These are phyloP conservation scores for Pestalotiopsis sp. DNA, from an alignment of 2,329 filamentous ascomycete genomes.

Conservation along the genomic window DNA sequence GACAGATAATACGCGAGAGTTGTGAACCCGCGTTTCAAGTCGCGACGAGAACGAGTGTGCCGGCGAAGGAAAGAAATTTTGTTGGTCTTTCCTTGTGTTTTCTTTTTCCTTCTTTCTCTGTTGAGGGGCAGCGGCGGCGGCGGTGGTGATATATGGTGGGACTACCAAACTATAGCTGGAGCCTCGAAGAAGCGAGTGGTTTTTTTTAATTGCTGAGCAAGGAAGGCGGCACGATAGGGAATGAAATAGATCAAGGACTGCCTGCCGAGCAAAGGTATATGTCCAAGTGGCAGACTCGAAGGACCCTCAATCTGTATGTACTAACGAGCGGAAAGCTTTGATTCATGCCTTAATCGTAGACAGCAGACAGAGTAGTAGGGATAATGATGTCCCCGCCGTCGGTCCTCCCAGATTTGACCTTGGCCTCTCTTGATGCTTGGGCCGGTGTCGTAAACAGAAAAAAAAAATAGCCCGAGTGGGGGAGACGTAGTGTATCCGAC, in stretches of 20 bases:
- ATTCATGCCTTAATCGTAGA: constrained; percentile 23
- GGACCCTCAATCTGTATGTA: constrained; percentile 27
- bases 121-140: background rate
- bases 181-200: constrained; percentile 18
- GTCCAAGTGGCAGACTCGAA: constrained; percentile 19
- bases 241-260: constrained; percentile 20
- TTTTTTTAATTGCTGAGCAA: constrained; percentile 15
- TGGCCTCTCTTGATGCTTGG: constrained; percentile 20
- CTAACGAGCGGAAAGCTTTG: constrained; percentile 24
- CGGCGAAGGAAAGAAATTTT: constrained; percentile 8
- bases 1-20: constrained; percentile 13
- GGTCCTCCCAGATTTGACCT: constrained; percentile 27
- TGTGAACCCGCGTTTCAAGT: constrained; percentile 14
- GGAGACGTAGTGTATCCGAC: constrained; percentile 26
- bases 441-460: constrained; percentile 21
- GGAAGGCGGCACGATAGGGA: constrained; percentile 18
- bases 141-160: constrained; percentile 19
- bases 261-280: constrained; percentile 22
- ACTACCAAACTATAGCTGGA: constrained; percentile 19
- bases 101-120: background rate
- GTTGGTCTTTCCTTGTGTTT: constrained; percentile 7
- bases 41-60: constrained; percentile 19
- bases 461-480: constrained; percentile 25
- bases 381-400: constrained; percentile 26
- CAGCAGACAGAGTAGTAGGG: constrained; percentile 19